Evolutionary conservation across 2,329 filamentous ascomycete genomes (phyloP), one percentile per base, ranked within the genome.

Genomic region (Bisporella sp.): DNA sequence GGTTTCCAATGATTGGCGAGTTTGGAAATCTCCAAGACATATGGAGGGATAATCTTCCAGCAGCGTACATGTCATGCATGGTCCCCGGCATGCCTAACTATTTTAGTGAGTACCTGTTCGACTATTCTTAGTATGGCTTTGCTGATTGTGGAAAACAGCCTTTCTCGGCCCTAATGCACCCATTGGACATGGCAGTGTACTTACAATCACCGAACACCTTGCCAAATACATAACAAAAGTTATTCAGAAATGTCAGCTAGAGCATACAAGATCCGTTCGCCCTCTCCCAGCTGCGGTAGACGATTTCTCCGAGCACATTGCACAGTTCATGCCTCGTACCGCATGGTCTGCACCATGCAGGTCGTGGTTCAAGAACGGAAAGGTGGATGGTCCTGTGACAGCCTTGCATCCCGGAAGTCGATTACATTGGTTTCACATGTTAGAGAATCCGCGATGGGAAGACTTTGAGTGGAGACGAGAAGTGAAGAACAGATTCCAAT

Each of bases 211-310:
- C 49, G 72, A 77, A 5, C 64, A 69, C 4, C 70, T 75, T 40
- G 60, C 68, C 6, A 74, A 77, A 54, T 78, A 78, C 57, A 64
- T 75, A 41, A 62, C 73, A n/a, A 67, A 69, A 54, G 70, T 76
- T 8, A 75, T 74, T 57, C 59, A 64, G 1, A 71, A 71, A 39
- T 73, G 70, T 5, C 58, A 61, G 44, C 42, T 42, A 35, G 71
- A 75, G 54, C 67, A 71, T 54, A 64, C 74, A 49, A 64, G 65
- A 6, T 64, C 68, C 12, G 66, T 78, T 49, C 65, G 67, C 30
- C 69, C 75, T 1, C 71, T 46, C 5, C 8, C 41, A 1, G 66
- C 68, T 12, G 67, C 64, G 1, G 57, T 66, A 2, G 45, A 55
- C 5, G 65, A 68, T 39, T 69, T 65, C 47, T 56, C 51, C n/a